Conservation (phyloP, 139 green algal species). For the Chlorella sp. region DNA sequence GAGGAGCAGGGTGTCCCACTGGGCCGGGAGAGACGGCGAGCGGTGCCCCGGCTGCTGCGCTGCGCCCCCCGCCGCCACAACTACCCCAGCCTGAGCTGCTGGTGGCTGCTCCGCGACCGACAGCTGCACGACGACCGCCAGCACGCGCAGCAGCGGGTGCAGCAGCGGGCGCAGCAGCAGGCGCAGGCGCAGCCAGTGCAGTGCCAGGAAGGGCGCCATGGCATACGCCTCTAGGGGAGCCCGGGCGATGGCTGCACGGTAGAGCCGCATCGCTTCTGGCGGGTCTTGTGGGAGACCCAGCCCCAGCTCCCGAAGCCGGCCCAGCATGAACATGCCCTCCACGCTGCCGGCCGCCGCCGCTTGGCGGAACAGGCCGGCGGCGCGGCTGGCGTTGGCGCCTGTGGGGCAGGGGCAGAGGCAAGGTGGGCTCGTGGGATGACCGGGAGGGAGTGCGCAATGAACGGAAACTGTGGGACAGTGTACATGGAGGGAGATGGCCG, state of each 20-base stretch:
- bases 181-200: slow-evolving; percentile 32
- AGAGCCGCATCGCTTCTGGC: slow-evolving; percentile 12
- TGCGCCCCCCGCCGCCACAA: too few species aligned
- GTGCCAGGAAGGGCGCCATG: slow-evolving; percentile 16
- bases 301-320: slow-evolving; percentile 14
- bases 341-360: background rate
- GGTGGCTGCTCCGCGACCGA: background rate
- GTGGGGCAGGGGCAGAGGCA: background rate
- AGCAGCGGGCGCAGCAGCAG: slow-evolving; percentile 9
- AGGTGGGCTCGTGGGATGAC: too few species aligned
- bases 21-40: background rate
- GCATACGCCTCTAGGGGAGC: background rate
- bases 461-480: too few species aligned
- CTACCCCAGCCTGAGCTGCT: background rate
- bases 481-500: too few species aligned
- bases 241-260: background rate
- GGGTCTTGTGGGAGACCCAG: background rate
- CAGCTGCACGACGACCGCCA: background rate
- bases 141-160: background rate
- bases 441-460: too few species aligned
- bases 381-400: slow-evolving; percentile 2
- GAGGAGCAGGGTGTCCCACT: slow-evolving; percentile 15
- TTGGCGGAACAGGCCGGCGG: background rate
- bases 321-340: slow-evolving; percentile 32
- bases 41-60: background rate